Evolutionary conservation across 1,284 basidiomycete species (phyloP).

Genomic region (Inonotus obliquus): DNA sequence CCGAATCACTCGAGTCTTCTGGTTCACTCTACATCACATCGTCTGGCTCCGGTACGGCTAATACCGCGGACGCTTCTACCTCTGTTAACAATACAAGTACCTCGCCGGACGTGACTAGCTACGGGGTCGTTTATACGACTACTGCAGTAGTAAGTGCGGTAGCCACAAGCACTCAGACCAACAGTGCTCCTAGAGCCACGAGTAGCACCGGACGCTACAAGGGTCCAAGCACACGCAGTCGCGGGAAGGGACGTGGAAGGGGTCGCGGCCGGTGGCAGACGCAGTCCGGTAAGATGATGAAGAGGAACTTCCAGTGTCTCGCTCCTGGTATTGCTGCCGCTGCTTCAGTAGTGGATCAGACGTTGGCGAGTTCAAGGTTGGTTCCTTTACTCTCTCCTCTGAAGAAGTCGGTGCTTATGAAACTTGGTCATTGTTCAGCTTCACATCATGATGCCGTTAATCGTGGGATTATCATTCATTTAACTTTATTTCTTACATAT

Average conservation of each 20-base stretch:
- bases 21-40: no score
- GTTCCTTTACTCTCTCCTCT: background rate
- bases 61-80: no score
- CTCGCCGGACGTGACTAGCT: background rate
- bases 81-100: no score
- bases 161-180: background rate
- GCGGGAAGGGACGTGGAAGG: background rate
- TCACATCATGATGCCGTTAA: background rate
- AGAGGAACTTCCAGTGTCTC: slow-evolving; percentile 6
- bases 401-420: background rate
- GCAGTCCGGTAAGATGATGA: background rate
- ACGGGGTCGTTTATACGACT: background rate
- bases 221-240: background rate
- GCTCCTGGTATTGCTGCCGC: background rate
- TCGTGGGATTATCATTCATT: background rate
- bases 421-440: background rate
- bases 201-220: background rate
- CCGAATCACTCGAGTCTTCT: no score
- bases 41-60: no score
- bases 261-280: no score
- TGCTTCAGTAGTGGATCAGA: background rate
- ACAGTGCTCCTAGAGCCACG: background rate
- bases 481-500: background rate
- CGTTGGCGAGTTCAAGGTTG: background rate
- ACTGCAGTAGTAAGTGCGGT: background rate